Evolutionary conservation across 192 early-diverging fungal species (phyloP).

Genomic region (Thamnidium elegans): DNA sequence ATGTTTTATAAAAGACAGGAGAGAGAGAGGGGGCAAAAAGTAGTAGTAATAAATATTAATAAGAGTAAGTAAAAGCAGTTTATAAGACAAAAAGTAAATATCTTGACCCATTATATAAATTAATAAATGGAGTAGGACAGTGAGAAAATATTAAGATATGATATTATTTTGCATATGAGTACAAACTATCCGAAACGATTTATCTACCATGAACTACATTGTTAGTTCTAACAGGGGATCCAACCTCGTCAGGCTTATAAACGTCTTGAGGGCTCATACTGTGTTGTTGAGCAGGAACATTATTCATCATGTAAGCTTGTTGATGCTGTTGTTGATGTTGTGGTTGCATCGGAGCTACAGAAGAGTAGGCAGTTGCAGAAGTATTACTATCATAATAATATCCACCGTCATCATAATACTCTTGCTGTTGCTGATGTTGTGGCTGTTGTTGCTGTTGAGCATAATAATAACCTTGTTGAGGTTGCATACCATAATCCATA

Average conservation of each 20-base stretch:
- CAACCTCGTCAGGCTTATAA: slow-evolving; percentile 9
- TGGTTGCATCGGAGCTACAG: slow-evolving; percentile 2
- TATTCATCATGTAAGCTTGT: slow-evolving; percentile 8
- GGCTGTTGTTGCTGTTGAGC: slow-evolving; percentile 6
- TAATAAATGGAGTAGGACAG: too few relatives aligned
- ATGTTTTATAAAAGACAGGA: too few relatives aligned
- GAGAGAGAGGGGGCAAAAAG: too few relatives aligned
- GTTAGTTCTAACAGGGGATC: too few relatives aligned
- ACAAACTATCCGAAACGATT: too few relatives aligned
- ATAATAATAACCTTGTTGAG: slow-evolving; percentile 20
- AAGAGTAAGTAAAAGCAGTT: too few relatives aligned
- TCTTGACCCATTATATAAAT: too few relatives aligned
- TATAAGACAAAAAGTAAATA: too few relatives aligned
- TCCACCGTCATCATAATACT: slow-evolving; percentile 12
- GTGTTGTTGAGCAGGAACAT: not conserved
- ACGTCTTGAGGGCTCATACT: not conserved
- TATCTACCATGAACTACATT: too few relatives aligned
- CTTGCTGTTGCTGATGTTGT: not conserved
- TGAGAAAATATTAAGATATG: too few relatives aligned
- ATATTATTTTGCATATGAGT: too few relatives aligned
- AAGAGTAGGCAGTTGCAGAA: not conserved
- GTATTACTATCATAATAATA: slow-evolving; percentile 16
- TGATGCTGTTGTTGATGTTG: not conserved
- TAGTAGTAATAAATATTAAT: too few relatives aligned
- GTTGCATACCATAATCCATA: slow-evolving; percentile 13